These are phyloP conservation scores for Xylaria hypoxylon DNA, from an alignment of 2,329 filamentous ascomycete species.

Conservation along the genomic window DNA sequence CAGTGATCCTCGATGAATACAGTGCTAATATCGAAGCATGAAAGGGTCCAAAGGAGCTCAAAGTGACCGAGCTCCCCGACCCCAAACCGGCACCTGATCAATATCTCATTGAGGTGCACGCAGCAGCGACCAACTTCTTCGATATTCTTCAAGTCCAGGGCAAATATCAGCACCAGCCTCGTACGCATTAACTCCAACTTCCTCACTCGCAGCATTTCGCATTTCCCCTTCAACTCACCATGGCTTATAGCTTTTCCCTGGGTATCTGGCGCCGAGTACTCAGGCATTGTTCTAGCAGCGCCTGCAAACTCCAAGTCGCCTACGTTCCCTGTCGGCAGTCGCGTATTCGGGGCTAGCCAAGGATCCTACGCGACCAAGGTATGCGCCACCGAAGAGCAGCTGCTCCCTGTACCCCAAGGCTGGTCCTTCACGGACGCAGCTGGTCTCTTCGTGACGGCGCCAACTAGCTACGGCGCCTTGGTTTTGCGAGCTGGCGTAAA, in stretches of 20 bases:
- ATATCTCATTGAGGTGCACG: constrained; percentile 89
- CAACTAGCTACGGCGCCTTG: constrained; percentile 87
- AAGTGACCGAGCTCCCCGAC: constrained; percentile 78
- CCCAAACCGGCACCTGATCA: constrained; percentile 77
- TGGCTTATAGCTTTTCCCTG: constrained; percentile 77
- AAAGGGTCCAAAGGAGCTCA: constrained; percentile 82
- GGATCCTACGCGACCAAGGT: constrained; percentile 87
- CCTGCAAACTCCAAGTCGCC: constrained; percentile 63
- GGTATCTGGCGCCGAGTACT: constrained; percentile 88
- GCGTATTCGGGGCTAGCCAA: constrained; percentile 87
- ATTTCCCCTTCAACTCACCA: not conserved
- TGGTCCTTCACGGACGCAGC: constrained; percentile 90
- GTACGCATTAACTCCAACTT: constrained; percentile 51
- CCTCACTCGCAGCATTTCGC: too few relatives aligned
- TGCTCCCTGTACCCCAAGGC: constrained; percentile 80
- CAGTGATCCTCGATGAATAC: too few relatives aligned
- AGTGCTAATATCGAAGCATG: constrained; percentile 10
- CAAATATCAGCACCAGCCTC: constrained; percentile 93
- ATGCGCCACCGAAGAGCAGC: constrained; percentile 70
- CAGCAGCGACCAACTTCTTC: constrained; percentile 95
- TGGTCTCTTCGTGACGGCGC: constrained; percentile 90
- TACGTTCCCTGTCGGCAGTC: constrained; percentile 80
- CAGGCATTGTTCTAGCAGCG: constrained; percentile 77
- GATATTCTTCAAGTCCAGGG: constrained; percentile 95
- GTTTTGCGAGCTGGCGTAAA: constrained; percentile 82